Conservation (phyloP, 768 basidiomycete genomes). For the Gymnopilus dilepis region DNA sequence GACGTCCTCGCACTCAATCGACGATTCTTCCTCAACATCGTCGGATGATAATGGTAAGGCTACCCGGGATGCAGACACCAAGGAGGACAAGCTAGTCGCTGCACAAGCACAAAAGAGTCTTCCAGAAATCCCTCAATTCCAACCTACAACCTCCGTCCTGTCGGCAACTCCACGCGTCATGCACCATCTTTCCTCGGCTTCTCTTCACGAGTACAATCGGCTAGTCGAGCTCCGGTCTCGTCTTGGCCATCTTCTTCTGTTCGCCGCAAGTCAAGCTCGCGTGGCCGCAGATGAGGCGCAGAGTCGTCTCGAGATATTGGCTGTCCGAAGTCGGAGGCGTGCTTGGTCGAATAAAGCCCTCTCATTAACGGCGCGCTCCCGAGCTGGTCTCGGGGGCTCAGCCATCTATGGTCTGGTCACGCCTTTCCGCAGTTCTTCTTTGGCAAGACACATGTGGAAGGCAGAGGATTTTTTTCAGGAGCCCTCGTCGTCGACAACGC, state of each 20-base stretch:
- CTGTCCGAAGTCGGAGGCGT: constrained; percentile 62
- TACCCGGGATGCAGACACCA: not conserved
- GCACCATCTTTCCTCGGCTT: constrained; percentile 33
- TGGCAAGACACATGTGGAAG: constrained; percentile 46
- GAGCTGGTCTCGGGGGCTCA: constrained; percentile 21
- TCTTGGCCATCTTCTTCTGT: constrained; percentile 45
- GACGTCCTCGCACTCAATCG: constrained; percentile 13
- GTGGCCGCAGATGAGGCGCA: constrained; percentile 44
- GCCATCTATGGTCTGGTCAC: constrained; percentile 48
- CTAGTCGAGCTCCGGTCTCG: constrained; percentile 39
- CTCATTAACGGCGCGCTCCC: constrained; percentile 16
- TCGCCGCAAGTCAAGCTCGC: constrained; percentile 47
- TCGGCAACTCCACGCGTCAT: constrained; percentile 14
- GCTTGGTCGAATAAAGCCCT: constrained; percentile 69
- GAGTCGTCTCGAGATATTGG: constrained; percentile 51
- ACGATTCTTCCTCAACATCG: constrained; percentile 15
- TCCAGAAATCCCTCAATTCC: not conserved
- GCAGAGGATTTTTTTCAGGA: constrained; percentile 40
- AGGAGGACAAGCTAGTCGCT: not conserved
- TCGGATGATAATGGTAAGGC: constrained; percentile 1
- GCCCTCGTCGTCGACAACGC: constrained; percentile 14
- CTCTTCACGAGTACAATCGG: constrained; percentile 40
- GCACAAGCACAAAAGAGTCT: constrained; percentile 13
- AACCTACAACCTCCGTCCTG: not conserved
- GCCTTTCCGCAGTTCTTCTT: constrained; percentile 56